Conservation (phyloP, 2,329 filamentous ascomycete genomes). For the Apiospora marii region DNA sequence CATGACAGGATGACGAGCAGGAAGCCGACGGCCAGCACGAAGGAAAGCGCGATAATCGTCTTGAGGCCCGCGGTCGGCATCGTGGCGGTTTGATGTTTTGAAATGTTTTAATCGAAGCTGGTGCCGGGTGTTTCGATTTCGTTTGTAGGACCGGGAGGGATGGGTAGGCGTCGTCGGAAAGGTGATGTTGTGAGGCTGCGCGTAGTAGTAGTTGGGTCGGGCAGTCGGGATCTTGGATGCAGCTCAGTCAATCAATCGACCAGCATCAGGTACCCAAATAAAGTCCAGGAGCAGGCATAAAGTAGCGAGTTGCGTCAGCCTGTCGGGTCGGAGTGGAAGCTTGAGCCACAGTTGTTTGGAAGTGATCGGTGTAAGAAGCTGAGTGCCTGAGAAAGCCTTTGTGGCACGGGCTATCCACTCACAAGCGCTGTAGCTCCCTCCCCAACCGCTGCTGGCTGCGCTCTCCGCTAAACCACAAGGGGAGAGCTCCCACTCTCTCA, state of each 20-base stretch:
- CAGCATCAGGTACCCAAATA: not conserved
- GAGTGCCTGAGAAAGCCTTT: slow-evolving; percentile 3
- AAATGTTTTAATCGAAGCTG: slow-evolving; percentile 14
- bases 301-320: not conserved
- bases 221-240: slow-evolving; percentile 18
- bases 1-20: slow-evolving; percentile 98
- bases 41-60: slow-evolving; percentile 98
- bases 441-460: not conserved
- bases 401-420: slow-evolving; percentile 2
- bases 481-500: slow-evolving; percentile 10
- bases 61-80: slow-evolving; percentile 89
- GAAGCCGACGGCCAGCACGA: slow-evolving; percentile 98
- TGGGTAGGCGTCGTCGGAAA: not conserved
- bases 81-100: slow-evolving; percentile 41
- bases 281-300: not conserved
- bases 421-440: slow-evolving; percentile 2
- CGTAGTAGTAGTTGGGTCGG: slow-evolving; percentile 1
- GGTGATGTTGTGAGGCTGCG: not conserved
- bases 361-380: not conserved
- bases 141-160: not conserved
- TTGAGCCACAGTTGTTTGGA: slow-evolving; percentile 14
- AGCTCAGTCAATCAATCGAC: slow-evolving; percentile 6
- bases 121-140: slow-evolving; percentile 16
- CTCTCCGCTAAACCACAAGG: slow-evolving; percentile 19
- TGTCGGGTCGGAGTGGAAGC: not conserved